A percentile compares a stretch with the other conserved stretches of the same genome.
phyloP scores from a whole-genome alignment of 2,329 filamentous ascomycete species.

The Diatrype stigma region DNA sequence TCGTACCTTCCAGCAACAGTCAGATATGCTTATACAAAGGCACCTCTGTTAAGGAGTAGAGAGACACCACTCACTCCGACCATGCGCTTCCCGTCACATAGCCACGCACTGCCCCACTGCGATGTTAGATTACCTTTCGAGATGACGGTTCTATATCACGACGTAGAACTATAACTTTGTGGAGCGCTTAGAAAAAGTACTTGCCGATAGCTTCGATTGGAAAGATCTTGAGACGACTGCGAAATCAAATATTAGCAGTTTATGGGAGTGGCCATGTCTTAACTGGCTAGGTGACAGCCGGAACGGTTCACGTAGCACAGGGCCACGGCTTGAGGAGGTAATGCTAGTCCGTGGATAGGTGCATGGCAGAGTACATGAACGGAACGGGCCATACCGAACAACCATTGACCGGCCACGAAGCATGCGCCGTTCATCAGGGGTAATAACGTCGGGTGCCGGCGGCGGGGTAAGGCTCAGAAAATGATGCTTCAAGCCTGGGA shows the following conservation, averaged over 20 bases:
- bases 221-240: constrained; percentile 57
- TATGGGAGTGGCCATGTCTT: not conserved
- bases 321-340: too few relatives aligned
- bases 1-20: not conserved
- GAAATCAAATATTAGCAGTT: not conserved
- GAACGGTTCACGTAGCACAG: too few relatives aligned
- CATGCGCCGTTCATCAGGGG: constrained; percentile 1
- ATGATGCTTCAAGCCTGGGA: constrained; percentile 49
- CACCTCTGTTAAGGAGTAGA: constrained; percentile 15
- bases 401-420: constrained; percentile 6
- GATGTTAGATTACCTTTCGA: constrained; percentile 9
- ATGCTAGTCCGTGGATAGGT: too few relatives aligned
- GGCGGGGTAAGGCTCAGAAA: constrained; percentile 43
- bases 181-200: not conserved
- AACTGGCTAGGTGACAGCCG: not conserved
- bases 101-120: constrained; percentile 60
- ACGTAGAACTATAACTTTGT: not conserved
- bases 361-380: too few relatives aligned
- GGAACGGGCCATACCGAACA: constrained; percentile 1
- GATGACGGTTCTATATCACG: not conserved
- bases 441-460: constrained; percentile 9
- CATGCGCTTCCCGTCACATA: constrained; percentile 86
- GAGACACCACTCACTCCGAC: constrained; percentile 70
- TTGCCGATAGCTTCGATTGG: constrained; percentile 68
- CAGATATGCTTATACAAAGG: constrained; percentile 17